A percentile compares a stretch with the other conserved stretches of the same genome.
Conservation (phyloP, 2,329 filamentous ascomycete genomes). For the Penicillium glabrum region DNA sequence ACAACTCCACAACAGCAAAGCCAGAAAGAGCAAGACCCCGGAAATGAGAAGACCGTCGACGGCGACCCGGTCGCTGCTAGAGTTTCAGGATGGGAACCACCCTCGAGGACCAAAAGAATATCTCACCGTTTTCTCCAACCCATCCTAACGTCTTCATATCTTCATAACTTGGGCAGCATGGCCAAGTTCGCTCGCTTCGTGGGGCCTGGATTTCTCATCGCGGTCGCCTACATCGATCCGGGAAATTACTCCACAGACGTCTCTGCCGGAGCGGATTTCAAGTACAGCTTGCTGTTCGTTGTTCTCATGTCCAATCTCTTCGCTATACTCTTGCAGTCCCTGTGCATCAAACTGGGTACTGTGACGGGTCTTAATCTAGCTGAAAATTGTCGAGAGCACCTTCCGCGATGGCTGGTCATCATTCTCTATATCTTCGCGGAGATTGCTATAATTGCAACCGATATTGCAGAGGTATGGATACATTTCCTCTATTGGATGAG, state of each 20-base stretch:
- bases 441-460: constrained; percentile 68
- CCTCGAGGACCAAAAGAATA: constrained; percentile 29
- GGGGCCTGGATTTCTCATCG: constrained; percentile 50
- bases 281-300: constrained; percentile 48
- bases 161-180: constrained; percentile 28
- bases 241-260: constrained; percentile 53
- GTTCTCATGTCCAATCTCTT: constrained; percentile 50
- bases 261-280: constrained; percentile 47
- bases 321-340: constrained; percentile 48
- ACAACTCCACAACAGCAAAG: constrained; percentile 21
- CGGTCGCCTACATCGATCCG: constrained; percentile 52
- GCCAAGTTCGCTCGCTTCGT: constrained; percentile 46
- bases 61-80: constrained; percentile 27
- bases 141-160: constrained; percentile 13
- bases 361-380: constrained; percentile 68
- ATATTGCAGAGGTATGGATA: constrained; percentile 62
- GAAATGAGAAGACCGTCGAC: constrained; percentile 20
- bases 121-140: constrained; percentile 29
- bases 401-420: constrained; percentile 66
- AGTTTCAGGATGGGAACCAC: constrained; percentile 27
- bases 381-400: constrained; percentile 63
- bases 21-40: constrained; percentile 21
- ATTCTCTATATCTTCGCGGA: constrained; percentile 64
- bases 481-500: not conserved
- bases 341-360: constrained; percentile 63